phyloP scores from a whole-genome alignment of 805 yeast genomes.

The Spathaspora gorwiae region DNA sequence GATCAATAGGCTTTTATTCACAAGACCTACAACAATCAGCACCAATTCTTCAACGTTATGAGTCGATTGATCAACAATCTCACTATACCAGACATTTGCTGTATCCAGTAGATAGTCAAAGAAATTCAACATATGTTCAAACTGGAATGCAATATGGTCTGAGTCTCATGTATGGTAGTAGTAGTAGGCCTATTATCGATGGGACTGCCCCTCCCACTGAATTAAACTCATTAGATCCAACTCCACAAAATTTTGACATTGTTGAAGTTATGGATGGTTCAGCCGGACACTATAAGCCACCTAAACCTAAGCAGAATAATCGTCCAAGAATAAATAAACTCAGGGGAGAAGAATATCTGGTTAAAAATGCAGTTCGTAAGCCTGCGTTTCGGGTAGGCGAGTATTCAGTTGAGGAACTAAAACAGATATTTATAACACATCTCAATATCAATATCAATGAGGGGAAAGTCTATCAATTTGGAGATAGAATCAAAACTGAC shows the following conservation, averaged over 20 bases:
- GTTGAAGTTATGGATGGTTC: background rate
- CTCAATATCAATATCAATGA: background rate
- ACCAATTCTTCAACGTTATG: background rate
- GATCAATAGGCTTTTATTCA: background rate
- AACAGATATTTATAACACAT: background rate
- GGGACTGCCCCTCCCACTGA: background rate
- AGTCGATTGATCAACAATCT: background rate
- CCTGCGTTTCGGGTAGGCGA: conserved; percentile 16
- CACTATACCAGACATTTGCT: background rate
- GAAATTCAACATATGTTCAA: background rate
- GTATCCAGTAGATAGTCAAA: background rate
- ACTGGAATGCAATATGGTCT: background rate
- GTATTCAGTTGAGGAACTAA: conserved; percentile 1
- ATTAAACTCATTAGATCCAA: background rate
- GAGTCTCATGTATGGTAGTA: no score
- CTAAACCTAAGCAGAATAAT: conserved; percentile 31
- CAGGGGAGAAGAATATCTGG: background rate
- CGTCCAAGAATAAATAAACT: conserved; percentile 36
- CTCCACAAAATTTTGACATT: background rate
- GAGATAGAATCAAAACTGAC: conserved; percentile 12
- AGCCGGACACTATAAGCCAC: conserved; percentile 26
- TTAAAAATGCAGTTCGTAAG: conserved; percentile 13
- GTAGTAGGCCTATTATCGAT: background rate
- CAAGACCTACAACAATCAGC: background rate
- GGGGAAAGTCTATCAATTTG: conserved; percentile 3